phyloP scores from a whole-genome alignment of 495 filamentous ascomycete species.

The Aspergillus biplanus region DNA sequence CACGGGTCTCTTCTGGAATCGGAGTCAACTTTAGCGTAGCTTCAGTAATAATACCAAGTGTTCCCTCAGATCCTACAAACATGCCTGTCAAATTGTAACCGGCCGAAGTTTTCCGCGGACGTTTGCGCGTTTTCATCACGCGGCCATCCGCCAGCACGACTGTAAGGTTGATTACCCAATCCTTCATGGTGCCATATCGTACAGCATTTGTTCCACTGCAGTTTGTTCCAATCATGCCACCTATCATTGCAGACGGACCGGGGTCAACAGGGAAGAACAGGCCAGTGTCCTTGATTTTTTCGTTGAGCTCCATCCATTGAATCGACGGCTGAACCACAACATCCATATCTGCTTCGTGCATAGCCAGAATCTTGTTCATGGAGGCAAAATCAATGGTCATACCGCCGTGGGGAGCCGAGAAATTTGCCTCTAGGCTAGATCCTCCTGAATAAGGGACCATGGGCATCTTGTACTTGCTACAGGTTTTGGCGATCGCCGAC shows the following conservation, averaged over 20 bases:
- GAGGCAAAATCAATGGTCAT: slow-evolving; percentile 85
- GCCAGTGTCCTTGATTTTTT: slow-evolving; percentile 70
- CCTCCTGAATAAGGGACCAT: slow-evolving; percentile 87
- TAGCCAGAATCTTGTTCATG: slow-evolving; percentile 80
- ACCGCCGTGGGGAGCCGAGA: slow-evolving; percentile 81
- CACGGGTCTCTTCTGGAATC: slow-evolving; percentile 75
- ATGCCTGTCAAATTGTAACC: slow-evolving; percentile 86
- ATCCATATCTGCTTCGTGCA: slow-evolving; percentile 89
- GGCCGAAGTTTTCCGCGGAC: slow-evolving; percentile 73
- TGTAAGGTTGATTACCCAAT: slow-evolving; percentile 90
- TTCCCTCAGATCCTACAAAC: slow-evolving; percentile 93
- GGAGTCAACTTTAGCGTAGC: slow-evolving; percentile 81
- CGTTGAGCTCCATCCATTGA: slow-evolving; percentile 89
- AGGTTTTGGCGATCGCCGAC: slow-evolving; percentile 76
- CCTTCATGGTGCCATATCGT: slow-evolving; percentile 93
- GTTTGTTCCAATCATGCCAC: slow-evolving; percentile 94
- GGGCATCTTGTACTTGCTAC: slow-evolving; percentile 80
- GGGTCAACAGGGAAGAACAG: slow-evolving; percentile 92
- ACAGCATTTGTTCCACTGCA: slow-evolving; percentile 94
- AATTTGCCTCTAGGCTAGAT: slow-evolving; percentile 86
- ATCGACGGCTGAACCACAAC: slow-evolving; percentile 88
- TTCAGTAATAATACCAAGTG: slow-evolving; percentile 87
- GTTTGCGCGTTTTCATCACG: slow-evolving; percentile 76
- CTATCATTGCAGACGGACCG: slow-evolving; percentile 74
- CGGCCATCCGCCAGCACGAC: slow-evolving; percentile 92